Conservation (phyloP, 306 rosid species). For the Rubus parviflorus region DNA sequence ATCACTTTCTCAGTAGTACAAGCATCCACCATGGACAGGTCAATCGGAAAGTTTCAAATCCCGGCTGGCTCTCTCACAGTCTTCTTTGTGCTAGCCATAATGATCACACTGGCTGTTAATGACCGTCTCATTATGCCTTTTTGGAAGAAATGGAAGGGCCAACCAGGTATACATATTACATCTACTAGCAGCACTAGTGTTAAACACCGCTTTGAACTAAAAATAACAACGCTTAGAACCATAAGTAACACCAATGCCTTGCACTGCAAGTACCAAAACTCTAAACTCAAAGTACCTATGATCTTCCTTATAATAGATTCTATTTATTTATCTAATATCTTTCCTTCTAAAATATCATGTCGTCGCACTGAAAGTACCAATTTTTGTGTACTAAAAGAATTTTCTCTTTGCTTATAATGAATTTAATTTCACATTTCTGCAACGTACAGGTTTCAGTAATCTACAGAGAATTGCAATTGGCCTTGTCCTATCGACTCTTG, state of each 20-base stretch:
- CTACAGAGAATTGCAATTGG: conserved; percentile 84
- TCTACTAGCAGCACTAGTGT: background rate
- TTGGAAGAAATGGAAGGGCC: conserved; percentile 74
- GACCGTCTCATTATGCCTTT: conserved; percentile 85
- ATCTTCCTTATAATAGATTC: background rate
- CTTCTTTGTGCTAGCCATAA: conserved; percentile 78
- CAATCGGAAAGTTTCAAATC: conserved; percentile 62
- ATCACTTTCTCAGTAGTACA: conserved; percentile 94
- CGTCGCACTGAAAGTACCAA: no score
- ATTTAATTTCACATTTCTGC: background rate
- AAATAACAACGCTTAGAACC: background rate
- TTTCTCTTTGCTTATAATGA: background rate
- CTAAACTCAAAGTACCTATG: background rate
- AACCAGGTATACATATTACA: conserved; percentile 52
- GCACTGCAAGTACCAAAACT: background rate
- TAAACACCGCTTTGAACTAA: background rate
- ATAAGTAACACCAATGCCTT: background rate
- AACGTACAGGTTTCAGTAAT: conserved; percentile 63
- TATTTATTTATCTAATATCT: background rate
- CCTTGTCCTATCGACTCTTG: conserved; percentile 54
- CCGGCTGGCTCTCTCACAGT: conserved; percentile 91
- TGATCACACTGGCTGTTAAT: conserved; percentile 63
- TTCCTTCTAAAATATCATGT: background rate
- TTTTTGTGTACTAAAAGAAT: background rate
- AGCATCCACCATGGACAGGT: conserved; percentile 87